phyloP scores from a whole-genome alignment of 352 stramenopile species.

The Globisporangium cystogenes region DNA sequence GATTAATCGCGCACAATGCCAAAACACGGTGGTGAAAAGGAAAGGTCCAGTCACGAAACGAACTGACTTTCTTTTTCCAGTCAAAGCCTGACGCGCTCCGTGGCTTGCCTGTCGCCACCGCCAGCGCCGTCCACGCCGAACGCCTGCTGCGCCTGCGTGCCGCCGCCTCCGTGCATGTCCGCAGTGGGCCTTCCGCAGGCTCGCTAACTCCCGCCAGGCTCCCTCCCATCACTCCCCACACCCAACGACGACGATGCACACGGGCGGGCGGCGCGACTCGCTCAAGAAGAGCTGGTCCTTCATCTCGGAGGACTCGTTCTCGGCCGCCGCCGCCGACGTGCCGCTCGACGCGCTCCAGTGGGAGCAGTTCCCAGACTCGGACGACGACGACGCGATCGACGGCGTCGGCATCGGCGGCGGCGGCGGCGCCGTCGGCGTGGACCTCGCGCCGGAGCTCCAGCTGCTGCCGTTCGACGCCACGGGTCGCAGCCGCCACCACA shows the following conservation, averaged over 20 bases:
- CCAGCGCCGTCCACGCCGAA: too few relatives aligned
- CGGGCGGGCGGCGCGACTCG: constrained; percentile 4
- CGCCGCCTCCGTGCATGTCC: too few relatives aligned
- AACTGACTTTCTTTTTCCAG: background rate
- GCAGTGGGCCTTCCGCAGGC: background rate
- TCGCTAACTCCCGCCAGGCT: background rate
- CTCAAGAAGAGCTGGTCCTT: constrained; percentile 68
- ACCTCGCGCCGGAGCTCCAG: constrained; percentile 14
- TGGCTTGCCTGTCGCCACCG: background rate
- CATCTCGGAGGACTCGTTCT: constrained; percentile 79
- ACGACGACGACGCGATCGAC: constrained; percentile 23
- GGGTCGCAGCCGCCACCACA: constrained; percentile 1
- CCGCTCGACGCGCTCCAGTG: constrained; percentile 39
- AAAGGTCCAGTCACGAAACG: background rate
- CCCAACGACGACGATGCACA: constrained; percentile 3
- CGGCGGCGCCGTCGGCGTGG: constrained; percentile 18
- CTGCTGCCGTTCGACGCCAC: background rate
- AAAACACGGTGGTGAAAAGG: background rate
- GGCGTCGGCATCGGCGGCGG: background rate
- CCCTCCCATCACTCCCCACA: background rate
- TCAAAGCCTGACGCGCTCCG: background rate
- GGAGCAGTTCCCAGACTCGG: constrained; percentile 24
- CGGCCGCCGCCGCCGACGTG: constrained; percentile 18
- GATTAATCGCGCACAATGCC: too few relatives aligned
- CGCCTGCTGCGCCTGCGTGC: background rate